Percentiles rank a stretch among this genome's conserved stretches.
Conservation (phyloP, 768 basidiomycete genomes). For the Candolleomyces eurysporus region DNA sequence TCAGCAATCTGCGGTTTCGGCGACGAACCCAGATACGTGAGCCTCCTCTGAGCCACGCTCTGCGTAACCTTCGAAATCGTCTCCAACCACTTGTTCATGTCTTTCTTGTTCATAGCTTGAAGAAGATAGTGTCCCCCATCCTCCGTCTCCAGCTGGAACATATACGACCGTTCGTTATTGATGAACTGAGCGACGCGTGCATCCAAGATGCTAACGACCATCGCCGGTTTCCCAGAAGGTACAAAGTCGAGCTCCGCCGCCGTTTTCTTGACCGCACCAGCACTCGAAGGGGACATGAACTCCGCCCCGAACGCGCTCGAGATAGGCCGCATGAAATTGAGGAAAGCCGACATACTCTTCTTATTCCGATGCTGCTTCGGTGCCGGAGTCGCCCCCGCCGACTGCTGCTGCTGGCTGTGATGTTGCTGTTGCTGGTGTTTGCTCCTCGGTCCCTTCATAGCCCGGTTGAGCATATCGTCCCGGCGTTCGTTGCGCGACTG, state of each 20-base stretch:
- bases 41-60: conserved; percentile 70
- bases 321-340: conserved; percentile 86
- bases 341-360: conserved; percentile 84
- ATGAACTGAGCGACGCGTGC: conserved; percentile 68
- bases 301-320: conserved; percentile 82
- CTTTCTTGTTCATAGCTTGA: conserved; percentile 67
- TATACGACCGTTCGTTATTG: conserved; percentile 81
- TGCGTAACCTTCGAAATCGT: conserved; percentile 70
- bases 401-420: neutral
- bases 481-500: conserved; percentile 70
- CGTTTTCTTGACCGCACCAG: conserved; percentile 45
- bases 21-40: conserved; percentile 77
- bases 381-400: neutral
- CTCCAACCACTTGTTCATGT: conserved; percentile 78
- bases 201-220: conserved; percentile 73
- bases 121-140: conserved; percentile 83
- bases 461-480: conserved; percentile 72
- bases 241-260: conserved; percentile 74
- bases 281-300: conserved; percentile 36
- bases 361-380: conserved; percentile 82
- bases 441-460: conserved; percentile 56
- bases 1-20: conserved; percentile 75
- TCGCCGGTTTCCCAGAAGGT: conserved; percentile 68
- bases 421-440: neutral
- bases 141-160: conserved; percentile 81